Evolutionary conservation across 805 yeast genomes (phyloP), one percentile per base, ranked within the genome.

Genomic region (Metschnikowia similis): DNA sequence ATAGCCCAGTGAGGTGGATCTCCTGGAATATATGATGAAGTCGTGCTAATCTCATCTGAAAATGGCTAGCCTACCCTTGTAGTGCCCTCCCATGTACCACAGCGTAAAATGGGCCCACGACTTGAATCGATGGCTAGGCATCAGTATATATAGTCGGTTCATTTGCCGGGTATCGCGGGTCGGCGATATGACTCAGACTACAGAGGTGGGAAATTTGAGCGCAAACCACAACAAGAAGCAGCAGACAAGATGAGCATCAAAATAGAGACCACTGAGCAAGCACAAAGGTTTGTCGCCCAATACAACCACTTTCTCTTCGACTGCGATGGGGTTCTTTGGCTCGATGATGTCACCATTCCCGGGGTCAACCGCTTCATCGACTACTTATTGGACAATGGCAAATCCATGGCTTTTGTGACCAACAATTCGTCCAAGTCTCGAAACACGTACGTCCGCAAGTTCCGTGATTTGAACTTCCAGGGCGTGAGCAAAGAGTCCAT

Each of bases 241-340:
- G 13, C 13, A 27, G 17, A n/a, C 8, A 41, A 27, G 8, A 41
- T 41, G 45, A 32, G 45, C 35, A 14, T n/a, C 11, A 43, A 35
- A 28, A 35, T 43, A 6, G 46, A 34, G 29, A 46, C 55, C 6
- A 52, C 45, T 29, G 58, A 53, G 27, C 55, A 55, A 8, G 67
- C 68, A 1, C 48, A 50, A 16, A 48, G 38, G 3, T 48, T 68
- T 16, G 47, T 67, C 7, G 66, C 62, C 28, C 53, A 58, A 8
- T 69, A 67, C 54, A 74, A 71, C 51, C 66, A 67, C 54, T 71
- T 71, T 48, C 58, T 71, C 6, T 71, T 71, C 56, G 76, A 71
- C 48, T 71, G 76, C 47, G 76, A 71, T 50, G 76, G 76, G 1
- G 76, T 71, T 6, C 59, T 71, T 8, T 71, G 76, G 76, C 63